phyloP scores from a whole-genome alignment of 2,329 filamentous ascomycete genomes.

The Xylaria sp. region DNA sequence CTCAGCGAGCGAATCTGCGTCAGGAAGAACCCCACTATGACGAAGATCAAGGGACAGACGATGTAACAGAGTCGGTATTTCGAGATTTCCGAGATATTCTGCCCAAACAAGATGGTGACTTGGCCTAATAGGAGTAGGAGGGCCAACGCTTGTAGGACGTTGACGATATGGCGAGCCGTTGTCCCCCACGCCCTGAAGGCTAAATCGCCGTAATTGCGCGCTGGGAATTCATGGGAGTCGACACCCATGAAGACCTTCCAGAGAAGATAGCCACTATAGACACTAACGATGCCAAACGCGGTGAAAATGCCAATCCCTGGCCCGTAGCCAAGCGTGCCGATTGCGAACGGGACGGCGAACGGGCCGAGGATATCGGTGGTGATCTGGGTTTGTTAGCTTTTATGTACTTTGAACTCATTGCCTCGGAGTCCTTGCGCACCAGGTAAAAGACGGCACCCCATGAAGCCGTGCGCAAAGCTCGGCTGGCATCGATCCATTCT shows the following conservation, averaged over 20 bases:
- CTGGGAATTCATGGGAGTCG: slow-evolving; percentile 53
- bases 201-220: slow-evolving; percentile 54
- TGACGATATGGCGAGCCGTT: slow-evolving; percentile 52
- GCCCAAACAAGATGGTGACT: slow-evolving; percentile 23
- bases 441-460: slow-evolving; percentile 55
- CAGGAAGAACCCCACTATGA: slow-evolving; percentile 55
- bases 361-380: slow-evolving; percentile 56
- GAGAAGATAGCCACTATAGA: slow-evolving; percentile 53
- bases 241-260: slow-evolving; percentile 53
- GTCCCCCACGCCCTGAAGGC: slow-evolving; percentile 55
- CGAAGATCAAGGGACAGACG: slow-evolving; percentile 57
- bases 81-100: slow-evolving; percentile 57
- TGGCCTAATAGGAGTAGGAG: slow-evolving; percentile 22
- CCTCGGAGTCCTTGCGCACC: slow-evolving; percentile 1
- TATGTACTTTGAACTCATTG: background rate
- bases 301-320: slow-evolving; percentile 54
- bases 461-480: slow-evolving; percentile 52
- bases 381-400: slow-evolving; percentile 39
- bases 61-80: slow-evolving; percentile 58
- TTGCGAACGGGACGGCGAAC: slow-evolving; percentile 44
- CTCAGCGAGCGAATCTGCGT: slow-evolving; percentile 63
- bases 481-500: slow-evolving; percentile 55
- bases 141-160: slow-evolving; percentile 52
- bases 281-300: slow-evolving; percentile 49
- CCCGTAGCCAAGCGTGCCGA: slow-evolving; percentile 43